Conservation (phyloP, 192 early-diverging fungal genomes). For the Powellomyces hirtus region DNA sequence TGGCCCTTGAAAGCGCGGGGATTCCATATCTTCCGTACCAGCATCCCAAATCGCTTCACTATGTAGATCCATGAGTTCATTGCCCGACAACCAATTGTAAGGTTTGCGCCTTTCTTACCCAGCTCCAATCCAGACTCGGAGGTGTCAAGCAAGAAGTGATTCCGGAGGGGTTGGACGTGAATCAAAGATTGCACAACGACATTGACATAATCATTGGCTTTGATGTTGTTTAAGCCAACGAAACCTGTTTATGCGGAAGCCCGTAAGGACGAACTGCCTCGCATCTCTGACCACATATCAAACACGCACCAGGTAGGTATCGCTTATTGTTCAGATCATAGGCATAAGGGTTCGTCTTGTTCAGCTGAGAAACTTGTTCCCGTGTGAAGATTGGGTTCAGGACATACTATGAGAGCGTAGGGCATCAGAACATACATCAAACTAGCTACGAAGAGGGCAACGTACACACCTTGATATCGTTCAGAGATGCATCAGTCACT, state of each 20-base stretch:
- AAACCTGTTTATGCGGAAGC: constrained; percentile 61
- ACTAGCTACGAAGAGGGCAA: background rate
- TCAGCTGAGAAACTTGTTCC: constrained; percentile 65
- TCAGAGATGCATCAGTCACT: constrained; percentile 77
- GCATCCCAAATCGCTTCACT: constrained; percentile 73
- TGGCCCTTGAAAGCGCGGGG: constrained; percentile 88
- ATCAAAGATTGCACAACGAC: constrained; percentile 84
- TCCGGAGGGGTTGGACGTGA: constrained; percentile 81
- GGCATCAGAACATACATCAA: background rate
- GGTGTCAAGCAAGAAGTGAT: constrained; percentile 72
- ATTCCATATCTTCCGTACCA: constrained; percentile 93
- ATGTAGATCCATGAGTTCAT: background rate
- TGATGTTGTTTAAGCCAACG: constrained; percentile 92
- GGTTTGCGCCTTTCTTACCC: constrained; percentile 8
- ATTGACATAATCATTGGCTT: constrained; percentile 93
- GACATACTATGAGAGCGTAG: constrained; percentile 61
- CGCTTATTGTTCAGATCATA: constrained; percentile 82
- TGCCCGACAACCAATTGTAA: no score
- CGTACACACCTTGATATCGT: constrained; percentile 81
- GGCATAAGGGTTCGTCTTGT: constrained; percentile 55
- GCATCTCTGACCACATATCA: no score
- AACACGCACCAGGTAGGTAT: constrained; percentile 71
- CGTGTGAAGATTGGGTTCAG: constrained; percentile 76
- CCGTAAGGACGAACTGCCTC: background rate
- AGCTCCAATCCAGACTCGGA: constrained; percentile 35